Base-by-base conservation (phyloP, 1,139 yeast species). In the Suhomyces bribrorum region DNA sequence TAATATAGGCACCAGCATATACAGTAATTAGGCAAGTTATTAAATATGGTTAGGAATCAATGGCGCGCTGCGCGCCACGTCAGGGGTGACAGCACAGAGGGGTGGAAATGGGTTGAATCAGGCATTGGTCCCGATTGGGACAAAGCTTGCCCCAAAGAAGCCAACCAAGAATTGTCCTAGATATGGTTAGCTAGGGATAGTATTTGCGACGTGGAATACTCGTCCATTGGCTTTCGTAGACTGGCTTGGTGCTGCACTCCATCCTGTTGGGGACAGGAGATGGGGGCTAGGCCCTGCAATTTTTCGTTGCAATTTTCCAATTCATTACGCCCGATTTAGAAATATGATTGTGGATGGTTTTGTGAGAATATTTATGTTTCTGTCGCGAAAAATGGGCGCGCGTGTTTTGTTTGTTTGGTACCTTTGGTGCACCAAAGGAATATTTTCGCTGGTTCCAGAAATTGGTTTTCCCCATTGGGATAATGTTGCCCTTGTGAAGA, bases 331-430 rank as follows among this genome's bases (percentile, higher is more conserved):
- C 37, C 38, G 38, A 38, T 35, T 31, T 34, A 32, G 42, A 28
- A 38, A 35, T 14, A 30, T 27, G 26, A 38, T 38, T 38, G 42
- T 38, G 32, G 28, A 32, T 18, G 12, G 26, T 17, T 29, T 39
- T 39, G 43, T 39, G 37, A 9, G 35, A 34, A 20, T 39, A 25
- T 39, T 39, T 32, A n/a, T 38, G 43, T 39, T 39, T 39, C 35
- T 25, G 23, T 36, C 38, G 39, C 38, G 41, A 28, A 13, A 13
- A 7, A 25, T 29, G 32, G 32, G 32, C 38, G 42, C 42, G 42
- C 33, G 36, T 23, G 32, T 33, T 38, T 38, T 38, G 34, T 38
- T 38, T 20, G 6, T 20, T 20, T 20, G 23, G 23, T 20, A 20
- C 23, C 23, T 20, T 20, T 20, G 23, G 23, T n/a, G 23, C 23